Conservation (phyloP, 1,284 basidiomycete species). For the Irpex sp. region DNA sequence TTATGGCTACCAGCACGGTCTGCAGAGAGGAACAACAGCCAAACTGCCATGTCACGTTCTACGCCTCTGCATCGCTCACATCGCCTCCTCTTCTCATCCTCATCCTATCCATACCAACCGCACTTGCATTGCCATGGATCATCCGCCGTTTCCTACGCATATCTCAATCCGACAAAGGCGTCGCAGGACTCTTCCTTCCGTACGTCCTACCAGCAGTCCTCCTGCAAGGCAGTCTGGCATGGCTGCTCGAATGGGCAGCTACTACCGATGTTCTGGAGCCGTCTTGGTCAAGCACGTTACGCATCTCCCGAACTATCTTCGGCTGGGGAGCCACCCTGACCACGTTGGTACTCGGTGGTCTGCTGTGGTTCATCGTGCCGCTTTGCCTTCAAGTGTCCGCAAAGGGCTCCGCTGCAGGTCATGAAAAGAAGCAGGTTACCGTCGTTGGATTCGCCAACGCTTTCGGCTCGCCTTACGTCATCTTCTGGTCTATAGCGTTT, state of each 20-base stretch:
- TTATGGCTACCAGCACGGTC: conserved; percentile 83
- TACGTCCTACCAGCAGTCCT: conserved; percentile 67
- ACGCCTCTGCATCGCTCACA: conserved; percentile 74
- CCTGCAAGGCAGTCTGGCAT: conserved; percentile 69
- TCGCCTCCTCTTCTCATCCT: conserved; percentile 69
- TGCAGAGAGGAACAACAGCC: conserved; percentile 97
- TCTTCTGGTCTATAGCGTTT: conserved; percentile 82
- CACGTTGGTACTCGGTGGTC: conserved; percentile 60
- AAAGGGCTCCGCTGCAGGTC: conserved; percentile 12
- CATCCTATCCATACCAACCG: conserved; percentile 61
- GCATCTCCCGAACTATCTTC: conserved; percentile 64
- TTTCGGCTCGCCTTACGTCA: conserved; percentile 88
- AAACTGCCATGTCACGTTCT: conserved; percentile 90
- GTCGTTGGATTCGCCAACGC: conserved; percentile 93
- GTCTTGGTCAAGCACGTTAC: conserved; percentile 50
- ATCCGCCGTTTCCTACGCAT: conserved; percentile 70
- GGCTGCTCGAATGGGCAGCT: conserved; percentile 87
- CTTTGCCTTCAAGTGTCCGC: conserved; percentile 75
- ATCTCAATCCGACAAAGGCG: conserved; percentile 81
- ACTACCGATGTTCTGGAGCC: conserved; percentile 53
- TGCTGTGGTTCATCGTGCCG: conserved; percentile 78
- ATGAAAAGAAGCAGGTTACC: conserved; percentile 56
- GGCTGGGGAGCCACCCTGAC: conserved; percentile 67
- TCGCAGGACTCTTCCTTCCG: conserved; percentile 74
- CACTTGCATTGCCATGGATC: conserved; percentile 65